Evolutionary conservation across 2,329 filamentous ascomycete genomes (phyloP), one percentile per base, ranked within the genome.

Genomic region (Penicillium capsulatum): DNA sequence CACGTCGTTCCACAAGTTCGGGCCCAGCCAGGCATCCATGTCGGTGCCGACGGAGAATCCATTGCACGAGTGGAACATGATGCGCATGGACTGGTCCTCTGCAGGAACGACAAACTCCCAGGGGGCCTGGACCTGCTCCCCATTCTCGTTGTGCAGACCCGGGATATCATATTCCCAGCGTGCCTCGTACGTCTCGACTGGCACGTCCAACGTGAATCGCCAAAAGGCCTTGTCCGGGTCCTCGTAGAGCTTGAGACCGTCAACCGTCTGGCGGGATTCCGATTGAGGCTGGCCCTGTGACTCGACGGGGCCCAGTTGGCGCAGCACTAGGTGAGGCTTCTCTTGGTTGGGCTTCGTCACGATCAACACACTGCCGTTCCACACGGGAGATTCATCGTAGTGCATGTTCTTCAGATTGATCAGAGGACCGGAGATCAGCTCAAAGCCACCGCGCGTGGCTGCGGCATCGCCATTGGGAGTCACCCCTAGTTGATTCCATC

Each of bases 341-440:
- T 71, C 69, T 56, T 78, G 80, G 16, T 84, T 84, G 3, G 88
- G 84, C 36, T 76, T 81, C 11, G 83, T 85, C 36, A 96, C 88
- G 34, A 96, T 70, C 54, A 96, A 70, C 6, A 94, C 85, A 61
- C 88, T 94, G 42, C 91, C 90, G 54, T 86, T 73, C 90, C 91
- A 97, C 32, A 57, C 53, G 8, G 63, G 51, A 2, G 59, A 49
- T 17, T 57, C 45, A 8, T 62, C 50, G 33, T 62, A 53, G 38
- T 62, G 55, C 71, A 72, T 61, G 66, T 65, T 59, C 65, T 73
- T 58, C 61, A 70, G 67, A 47, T 73, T 72, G 48, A 73, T 59
- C 16, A 73, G 55, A 58, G 78, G 64, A 53, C 71, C 62, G 61
- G 70, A 66, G 22, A 72, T 55, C 35, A 72, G 61, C 40, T 70